A percentile compares a stretch with the other conserved stretches of the same genome.
Conservation (phyloP, 768 basidiomycete species). For the Chalciporus sphaerocephalus region DNA sequence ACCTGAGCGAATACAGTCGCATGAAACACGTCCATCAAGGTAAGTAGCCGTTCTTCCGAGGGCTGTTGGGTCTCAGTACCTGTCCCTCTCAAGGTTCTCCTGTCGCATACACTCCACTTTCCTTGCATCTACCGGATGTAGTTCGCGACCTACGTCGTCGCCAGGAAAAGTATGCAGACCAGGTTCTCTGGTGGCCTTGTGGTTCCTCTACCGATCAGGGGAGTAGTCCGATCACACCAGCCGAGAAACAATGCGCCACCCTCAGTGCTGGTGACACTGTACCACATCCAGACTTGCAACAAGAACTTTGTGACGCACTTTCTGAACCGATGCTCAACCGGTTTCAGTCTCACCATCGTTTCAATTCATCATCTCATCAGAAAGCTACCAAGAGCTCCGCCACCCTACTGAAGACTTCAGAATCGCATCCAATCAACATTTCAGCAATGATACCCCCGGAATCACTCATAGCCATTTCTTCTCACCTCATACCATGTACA, state of each 20-base stretch:
- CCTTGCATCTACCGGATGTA: constrained; percentile 56
- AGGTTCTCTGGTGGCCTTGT: constrained; percentile 50
- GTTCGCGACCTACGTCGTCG: constrained; percentile 48
- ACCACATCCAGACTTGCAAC: constrained; percentile 34
- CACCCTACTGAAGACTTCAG: constrained; percentile 59
- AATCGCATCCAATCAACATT: constrained; percentile 77
- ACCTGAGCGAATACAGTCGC: constrained; percentile 64
- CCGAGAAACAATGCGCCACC: constrained; percentile 22
- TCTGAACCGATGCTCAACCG: constrained; percentile 37
- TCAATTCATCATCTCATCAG: constrained; percentile 3
- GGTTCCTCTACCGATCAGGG: not conserved
- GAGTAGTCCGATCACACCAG: constrained; percentile 16
- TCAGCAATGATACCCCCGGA: constrained; percentile 56
- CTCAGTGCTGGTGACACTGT: constrained; percentile 15
- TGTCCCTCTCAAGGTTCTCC: constrained; percentile 46
- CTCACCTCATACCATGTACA: constrained; percentile 26
- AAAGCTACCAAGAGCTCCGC: not conserved
- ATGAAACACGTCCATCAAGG: constrained; percentile 57
- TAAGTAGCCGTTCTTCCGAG: constrained; percentile 1
- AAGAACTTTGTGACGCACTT: constrained; percentile 53
- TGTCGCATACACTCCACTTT: constrained; percentile 56
- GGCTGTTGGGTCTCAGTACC: not conserved
- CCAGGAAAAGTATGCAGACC: constrained; percentile 40
- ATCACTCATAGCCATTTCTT: constrained; percentile 40
- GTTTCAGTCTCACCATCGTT: constrained; percentile 12